phyloP scores from a whole-genome alignment of 768 basidiomycete genomes.

The Gymnopilus dilepis region DNA sequence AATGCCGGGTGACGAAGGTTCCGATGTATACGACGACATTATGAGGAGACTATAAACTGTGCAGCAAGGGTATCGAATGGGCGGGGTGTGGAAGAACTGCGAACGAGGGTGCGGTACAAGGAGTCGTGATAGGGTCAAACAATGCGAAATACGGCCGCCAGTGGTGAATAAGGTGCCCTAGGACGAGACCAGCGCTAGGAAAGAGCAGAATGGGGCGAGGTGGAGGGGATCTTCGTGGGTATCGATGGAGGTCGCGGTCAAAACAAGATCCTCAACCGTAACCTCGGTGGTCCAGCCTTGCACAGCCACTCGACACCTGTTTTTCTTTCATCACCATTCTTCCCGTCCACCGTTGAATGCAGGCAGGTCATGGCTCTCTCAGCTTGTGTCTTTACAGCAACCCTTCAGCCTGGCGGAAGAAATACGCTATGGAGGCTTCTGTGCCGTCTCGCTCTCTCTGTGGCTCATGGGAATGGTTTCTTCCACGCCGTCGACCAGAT shows the following conservation, averaged over 20 bases:
- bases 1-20: constrained; percentile 64
- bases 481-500: neutral
- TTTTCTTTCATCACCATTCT: neutral
- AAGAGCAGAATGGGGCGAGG: constrained; percentile 32
- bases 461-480: neutral
- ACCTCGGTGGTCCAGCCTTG: constrained; percentile 13
- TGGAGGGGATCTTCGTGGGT: constrained; percentile 37
- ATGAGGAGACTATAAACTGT: constrained; percentile 30
- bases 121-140: constrained; percentile 25
- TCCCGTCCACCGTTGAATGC: too few species aligned
- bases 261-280: constrained; percentile 5
- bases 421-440: too few species aligned
- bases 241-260: constrained; percentile 33
- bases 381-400: too few species aligned
- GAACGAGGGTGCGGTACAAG: constrained; percentile 4
- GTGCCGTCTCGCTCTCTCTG: neutral
- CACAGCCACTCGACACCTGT: constrained; percentile 27
- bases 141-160: constrained; percentile 19
- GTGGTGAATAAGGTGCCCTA: constrained; percentile 28
- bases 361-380: too few species aligned
- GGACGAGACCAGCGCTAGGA: constrained; percentile 54
- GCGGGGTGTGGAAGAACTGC: constrained; percentile 21
- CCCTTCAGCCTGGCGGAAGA: too few species aligned
- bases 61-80: constrained; percentile 26
- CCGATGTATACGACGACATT: constrained; percentile 67